Conservation (phyloP, 2,329 filamentous ascomycete species). For the Trichoderma breve region DNA sequence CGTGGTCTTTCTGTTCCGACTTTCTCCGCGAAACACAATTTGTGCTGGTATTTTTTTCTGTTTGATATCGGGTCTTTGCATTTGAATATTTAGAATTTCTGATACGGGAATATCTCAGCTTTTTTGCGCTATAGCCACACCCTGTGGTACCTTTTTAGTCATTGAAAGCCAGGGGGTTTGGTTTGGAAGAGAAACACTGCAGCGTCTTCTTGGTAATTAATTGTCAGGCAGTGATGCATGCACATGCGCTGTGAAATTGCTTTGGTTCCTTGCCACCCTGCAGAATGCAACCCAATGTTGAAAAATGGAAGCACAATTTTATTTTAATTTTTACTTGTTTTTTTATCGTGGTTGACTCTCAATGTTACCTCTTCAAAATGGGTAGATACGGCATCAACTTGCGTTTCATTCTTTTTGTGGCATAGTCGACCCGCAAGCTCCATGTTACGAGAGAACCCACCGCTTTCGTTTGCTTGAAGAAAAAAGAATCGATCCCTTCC, state of each 20-base stretch:
- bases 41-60: background rate
- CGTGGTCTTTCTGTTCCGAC: slow-evolving; percentile 20
- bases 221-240: background rate
- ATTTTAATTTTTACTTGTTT: too few relatives aligned
- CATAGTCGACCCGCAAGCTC: background rate
- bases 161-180: background rate
- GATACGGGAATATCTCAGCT: background rate
- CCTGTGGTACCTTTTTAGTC: background rate
- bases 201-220: background rate
- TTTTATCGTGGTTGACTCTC: background rate
- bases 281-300: background rate
- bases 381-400: background rate
- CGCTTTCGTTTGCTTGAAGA: background rate
- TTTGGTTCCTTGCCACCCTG: background rate
- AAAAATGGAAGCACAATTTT: background rate
- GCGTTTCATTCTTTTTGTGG: too few relatives aligned
- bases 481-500: background rate
- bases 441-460: background rate
- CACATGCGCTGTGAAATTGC: background rate
- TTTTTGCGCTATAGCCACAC: background rate
- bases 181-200: background rate
- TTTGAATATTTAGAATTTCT: background rate
- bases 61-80: background rate
- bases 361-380: background rate
- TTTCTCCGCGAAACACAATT: slow-evolving; percentile 20